Conservation (phyloP, 2,329 filamentous ascomycete species). For the Didymella pinodella region DNA sequence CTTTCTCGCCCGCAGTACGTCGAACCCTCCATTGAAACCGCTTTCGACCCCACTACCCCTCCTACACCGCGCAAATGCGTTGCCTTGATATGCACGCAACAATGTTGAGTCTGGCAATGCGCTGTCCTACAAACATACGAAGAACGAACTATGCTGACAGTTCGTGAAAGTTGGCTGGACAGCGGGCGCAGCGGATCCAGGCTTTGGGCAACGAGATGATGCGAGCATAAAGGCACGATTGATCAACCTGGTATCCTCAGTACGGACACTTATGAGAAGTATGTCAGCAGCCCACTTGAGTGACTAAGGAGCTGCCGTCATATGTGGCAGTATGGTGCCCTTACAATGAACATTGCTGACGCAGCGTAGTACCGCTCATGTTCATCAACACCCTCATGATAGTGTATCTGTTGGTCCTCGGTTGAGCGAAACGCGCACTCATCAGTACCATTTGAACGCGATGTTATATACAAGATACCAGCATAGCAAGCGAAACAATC, state of each 20-base stretch:
- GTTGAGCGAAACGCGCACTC: slow-evolving; percentile 32
- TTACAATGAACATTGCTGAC: slow-evolving; percentile 21
- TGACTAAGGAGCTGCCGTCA: neutral
- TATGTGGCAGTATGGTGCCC: neutral
- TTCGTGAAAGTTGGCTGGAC: slow-evolving; percentile 78
- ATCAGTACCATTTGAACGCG: neutral
- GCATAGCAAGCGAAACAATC: neutral
- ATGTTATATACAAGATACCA: neutral
- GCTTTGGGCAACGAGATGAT: slow-evolving; percentile 76
- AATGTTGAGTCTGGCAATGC: neutral
- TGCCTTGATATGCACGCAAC: neutral
- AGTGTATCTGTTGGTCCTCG: slow-evolving; percentile 48
- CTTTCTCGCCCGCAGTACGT: slow-evolving; percentile 81
- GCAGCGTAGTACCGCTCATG: slow-evolving; percentile 48
- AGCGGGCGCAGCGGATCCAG: slow-evolving; percentile 68
- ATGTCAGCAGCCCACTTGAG: slow-evolving; percentile 50
- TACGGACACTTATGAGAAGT: slow-evolving; percentile 94
- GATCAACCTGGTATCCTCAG: slow-evolving; percentile 87
- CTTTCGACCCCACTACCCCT: slow-evolving; percentile 6
- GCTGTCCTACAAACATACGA: neutral
- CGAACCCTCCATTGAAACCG: neutral
- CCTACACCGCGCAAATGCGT: neutral
- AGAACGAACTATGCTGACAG: neutral
- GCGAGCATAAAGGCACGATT: slow-evolving; percentile 85
- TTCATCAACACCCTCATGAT: slow-evolving; percentile 52